A percentile compares a stretch with the other conserved stretches of the same genome.
phyloP scores from a whole-genome alignment of 345 rosid species.

The Odontarrhena argentea region DNA sequence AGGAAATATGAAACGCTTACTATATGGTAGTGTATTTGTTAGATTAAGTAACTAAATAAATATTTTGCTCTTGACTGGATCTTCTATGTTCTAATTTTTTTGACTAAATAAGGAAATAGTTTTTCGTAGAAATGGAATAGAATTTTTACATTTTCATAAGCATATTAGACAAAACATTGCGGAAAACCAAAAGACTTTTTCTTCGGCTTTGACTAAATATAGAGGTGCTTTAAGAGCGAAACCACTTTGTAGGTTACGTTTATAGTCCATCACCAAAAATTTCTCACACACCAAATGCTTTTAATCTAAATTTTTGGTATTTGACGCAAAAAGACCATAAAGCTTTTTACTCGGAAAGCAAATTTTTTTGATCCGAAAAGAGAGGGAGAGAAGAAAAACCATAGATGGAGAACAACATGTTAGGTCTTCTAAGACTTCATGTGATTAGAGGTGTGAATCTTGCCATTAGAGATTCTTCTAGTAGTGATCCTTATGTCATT shows the following conservation, averaged over 20 bases:
- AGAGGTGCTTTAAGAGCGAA: slow-evolving; percentile 10
- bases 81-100: background rate
- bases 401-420: slow-evolving; percentile 58
- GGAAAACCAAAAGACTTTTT: background rate
- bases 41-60: background rate
- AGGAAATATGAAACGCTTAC: background rate
- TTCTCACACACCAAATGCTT: background rate
- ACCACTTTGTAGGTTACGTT: slow-evolving; percentile 11
- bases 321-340: background rate
- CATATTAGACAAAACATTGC: background rate
- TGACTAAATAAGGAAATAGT: background rate
- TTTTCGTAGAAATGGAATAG: background rate
- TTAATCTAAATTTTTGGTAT: background rate
- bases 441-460: slow-evolving; percentile 79
- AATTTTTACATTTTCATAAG: background rate
- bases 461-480: slow-evolving; percentile 70
- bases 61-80: background rate
- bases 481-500: slow-evolving; percentile 87
- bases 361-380: slow-evolving; percentile 1
- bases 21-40: background rate
- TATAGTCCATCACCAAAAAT: slow-evolving; percentile 5
- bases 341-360: slow-evolving; percentile 3
- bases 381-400: background rate
- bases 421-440: slow-evolving; percentile 76
- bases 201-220: slow-evolving; percentile 24